Base-by-base conservation (phyloP, 2,329 filamentous ascomycete genomes). In the Phaeosphaeria sp. region DNA sequence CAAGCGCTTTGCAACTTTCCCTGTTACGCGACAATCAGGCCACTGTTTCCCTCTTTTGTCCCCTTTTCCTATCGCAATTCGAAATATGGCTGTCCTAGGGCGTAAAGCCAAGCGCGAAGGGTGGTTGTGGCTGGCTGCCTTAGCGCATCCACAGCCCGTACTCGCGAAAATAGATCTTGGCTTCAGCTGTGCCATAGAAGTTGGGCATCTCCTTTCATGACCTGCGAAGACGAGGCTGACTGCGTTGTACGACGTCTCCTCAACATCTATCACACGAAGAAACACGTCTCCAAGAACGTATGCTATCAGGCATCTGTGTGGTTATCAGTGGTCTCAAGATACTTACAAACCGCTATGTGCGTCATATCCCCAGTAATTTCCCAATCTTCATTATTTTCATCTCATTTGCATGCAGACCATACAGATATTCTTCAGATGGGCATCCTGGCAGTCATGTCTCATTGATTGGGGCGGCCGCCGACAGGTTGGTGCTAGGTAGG, bases 151-250 rank as follows among this genome's bases (percentile, higher is more conserved):
- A 21, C 43, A 39, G 50, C 46, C 55, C 55, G 27, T 46, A 21
- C 33, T 46, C 49, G 44, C 46, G 18, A 50, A 53, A 53, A 53
- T 56, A 53, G 55, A 60, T 55, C 48, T 43, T 50, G 39, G 52
- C 51, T 52, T 60, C 33, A 46, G 58, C 49, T 58, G 48, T 30
- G 50, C 50, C 23, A 44, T 9, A 22, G 13, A 21, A 20, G 18
- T 44, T 22, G 42, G n/a, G 9, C 10, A 15, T 44, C 42, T 44
- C 36, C 36, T 39, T 36, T 39, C 17, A 39, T 39, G 36, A 17
- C 36, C 36, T n/a, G 17, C 36, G 17, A 39, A 39, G n/a, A 39
- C 36, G 36, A 39, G 36, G 36, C 36, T 39, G 36, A 39, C 36
- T n/a, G 17, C 15, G 30, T 36, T n/a, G 36, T 15, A 15, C 15